phyloP scores from a whole-genome alignment of 257 asterid species.

The Solanum appendiculatum region DNA sequence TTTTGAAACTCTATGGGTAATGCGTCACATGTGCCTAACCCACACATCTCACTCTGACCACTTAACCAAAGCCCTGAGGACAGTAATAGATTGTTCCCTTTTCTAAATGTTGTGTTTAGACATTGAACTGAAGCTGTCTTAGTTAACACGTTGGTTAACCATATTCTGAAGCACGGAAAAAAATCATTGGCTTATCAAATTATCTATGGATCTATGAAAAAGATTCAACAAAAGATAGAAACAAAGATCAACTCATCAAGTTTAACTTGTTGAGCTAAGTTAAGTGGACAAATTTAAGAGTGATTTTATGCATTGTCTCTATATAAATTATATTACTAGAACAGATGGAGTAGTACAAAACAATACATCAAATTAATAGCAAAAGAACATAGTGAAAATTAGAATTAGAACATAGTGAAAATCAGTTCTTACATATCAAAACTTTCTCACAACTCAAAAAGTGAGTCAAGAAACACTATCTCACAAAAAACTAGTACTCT shows the following conservation, averaged over 20 bases:
- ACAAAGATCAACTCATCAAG: too few species aligned
- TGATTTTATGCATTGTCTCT: too few species aligned
- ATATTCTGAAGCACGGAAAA: too few species aligned
- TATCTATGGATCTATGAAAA: too few species aligned
- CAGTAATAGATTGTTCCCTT: background rate
- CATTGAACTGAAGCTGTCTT: background rate
- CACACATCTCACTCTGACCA: background rate
- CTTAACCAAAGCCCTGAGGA: background rate
- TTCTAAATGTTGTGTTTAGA: background rate
- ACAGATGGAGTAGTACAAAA: background rate
- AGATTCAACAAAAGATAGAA: too few species aligned
- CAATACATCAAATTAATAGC: background rate
- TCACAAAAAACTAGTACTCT: background rate
- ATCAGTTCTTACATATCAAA: background rate
- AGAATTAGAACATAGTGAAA: background rate
- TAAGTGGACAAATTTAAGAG: too few species aligned
- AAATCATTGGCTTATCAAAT: too few species aligned
- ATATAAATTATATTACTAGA: too few species aligned
- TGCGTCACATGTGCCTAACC: background rate
- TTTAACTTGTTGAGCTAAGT: too few species aligned
- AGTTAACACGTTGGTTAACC: too few species aligned
- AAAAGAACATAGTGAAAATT: background rate
- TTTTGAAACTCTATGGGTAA: background rate
- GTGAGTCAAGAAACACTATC: background rate
- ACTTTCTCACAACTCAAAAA: background rate